These are phyloP conservation scores for Nitzschia palea DNA, from an alignment of 108 stramenopile species.

Conservation along the genomic window DNA sequence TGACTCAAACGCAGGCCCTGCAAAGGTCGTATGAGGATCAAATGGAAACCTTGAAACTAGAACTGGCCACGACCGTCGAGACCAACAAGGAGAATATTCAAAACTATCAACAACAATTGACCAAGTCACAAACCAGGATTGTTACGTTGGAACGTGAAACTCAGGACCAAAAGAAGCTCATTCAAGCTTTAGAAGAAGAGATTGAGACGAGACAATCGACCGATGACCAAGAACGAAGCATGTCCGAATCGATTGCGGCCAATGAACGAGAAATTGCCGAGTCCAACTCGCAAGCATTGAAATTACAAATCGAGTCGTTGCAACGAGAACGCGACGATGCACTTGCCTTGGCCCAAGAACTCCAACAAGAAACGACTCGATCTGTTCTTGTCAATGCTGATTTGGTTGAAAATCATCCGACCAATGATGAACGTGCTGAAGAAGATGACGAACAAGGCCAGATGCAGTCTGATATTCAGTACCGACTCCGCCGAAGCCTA, in stretches of 20 bases:
- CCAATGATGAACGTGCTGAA: background rate
- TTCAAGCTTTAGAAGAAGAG: background rate
- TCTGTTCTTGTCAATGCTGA: too few relatives aligned
- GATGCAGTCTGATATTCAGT: background rate
- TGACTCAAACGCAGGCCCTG: background rate
- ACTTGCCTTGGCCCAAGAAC: background rate
- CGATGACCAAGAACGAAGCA: background rate
- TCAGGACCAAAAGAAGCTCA: background rate
- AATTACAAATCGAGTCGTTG: background rate
- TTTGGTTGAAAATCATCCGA: background rate
- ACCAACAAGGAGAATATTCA: too few relatives aligned
- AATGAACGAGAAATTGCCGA: background rate
- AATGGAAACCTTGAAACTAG: too few relatives aligned
- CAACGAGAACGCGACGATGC: background rate
- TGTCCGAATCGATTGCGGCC: background rate
- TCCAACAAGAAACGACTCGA: too few relatives aligned
- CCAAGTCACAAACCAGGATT: background rate
- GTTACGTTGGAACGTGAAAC: background rate
- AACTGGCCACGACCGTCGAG: too few relatives aligned
- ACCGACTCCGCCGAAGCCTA: background rate
- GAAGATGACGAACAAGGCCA: background rate
- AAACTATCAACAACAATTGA: background rate
- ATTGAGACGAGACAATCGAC: background rate
- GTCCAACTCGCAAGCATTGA: background rate
- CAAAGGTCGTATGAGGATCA: background rate